Base-by-base conservation (phyloP, 129 eudicot species). In the Tagetes erecta region DNA sequence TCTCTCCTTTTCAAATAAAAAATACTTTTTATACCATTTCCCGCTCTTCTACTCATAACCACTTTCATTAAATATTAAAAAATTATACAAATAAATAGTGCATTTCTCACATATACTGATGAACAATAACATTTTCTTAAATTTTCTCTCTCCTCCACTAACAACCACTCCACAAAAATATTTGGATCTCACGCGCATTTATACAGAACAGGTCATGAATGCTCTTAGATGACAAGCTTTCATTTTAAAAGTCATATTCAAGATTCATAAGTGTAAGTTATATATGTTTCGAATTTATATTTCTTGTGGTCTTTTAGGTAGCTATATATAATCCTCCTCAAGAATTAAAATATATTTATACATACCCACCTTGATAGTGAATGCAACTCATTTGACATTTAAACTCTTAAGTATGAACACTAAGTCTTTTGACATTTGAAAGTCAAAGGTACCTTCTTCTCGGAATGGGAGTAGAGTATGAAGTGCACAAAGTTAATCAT, bases 291-390 rank as follows among this genome's bases (percentile, higher is more conserved):
- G 13, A 58, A 7, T 31, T 27, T 58, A 58, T 58, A 9, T 58
- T 59, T 59, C 41, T 36, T 36, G 45, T 62, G 44, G 20, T 60
- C 67, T 60, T 60, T 34, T n/a, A 47, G 35, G 11, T 36, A 50
- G 47, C 4, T 5, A 41, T 40, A 39, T 65, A 65, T 39, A 41
- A 14, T 65, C 31, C 37, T 38, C n/a, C 27, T 27, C 40, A 67
- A 70, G 52, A 9, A 37, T 70, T 27, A 70, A 70, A 52, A 40
- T 70, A 73, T 60, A 73, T 45, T 11, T n/a, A n/a, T 72, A 30
- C 2, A 56, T 56, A 56, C 39, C 42, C 66, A 60, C 11, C 65
- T 34, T 34, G 20, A 62, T 35, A 36, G 44, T 35, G 42, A 62
- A 11, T 34, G 27, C 44, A 60, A 35, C 67, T 60, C 27, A 2